These are phyloP conservation scores for Paulownia fortunei DNA, from an alignment of 257 asterid genomes.

Conservation along the genomic window DNA sequence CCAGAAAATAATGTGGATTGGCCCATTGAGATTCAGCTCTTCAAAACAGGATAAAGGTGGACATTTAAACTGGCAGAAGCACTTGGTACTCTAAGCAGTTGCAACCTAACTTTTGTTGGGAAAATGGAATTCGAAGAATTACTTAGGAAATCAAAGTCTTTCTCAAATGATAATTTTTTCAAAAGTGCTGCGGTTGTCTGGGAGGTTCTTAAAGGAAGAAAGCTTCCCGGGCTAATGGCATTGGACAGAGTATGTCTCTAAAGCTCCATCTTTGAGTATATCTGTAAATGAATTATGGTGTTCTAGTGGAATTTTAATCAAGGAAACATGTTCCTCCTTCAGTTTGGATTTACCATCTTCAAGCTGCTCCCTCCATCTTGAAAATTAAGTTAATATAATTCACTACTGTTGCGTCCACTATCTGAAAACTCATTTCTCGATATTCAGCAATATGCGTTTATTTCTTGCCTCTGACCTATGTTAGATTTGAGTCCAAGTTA, in stretches of 20 bases:
- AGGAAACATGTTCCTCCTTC: too few relatives aligned
- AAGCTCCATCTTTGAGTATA: constrained; percentile 26
- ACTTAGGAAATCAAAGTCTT: constrained; percentile 38
- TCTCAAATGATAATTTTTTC: constrained; percentile 45
- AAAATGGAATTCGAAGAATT: constrained; percentile 53
- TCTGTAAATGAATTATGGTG: constrained; percentile 15
- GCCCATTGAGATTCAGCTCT: constrained; percentile 70
- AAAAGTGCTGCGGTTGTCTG: constrained; percentile 72
- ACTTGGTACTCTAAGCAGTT: constrained; percentile 52
- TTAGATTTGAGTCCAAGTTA: not conserved
- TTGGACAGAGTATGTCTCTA: constrained; percentile 72
- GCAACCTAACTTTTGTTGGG: constrained; percentile 67
- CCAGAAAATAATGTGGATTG: constrained; percentile 88
- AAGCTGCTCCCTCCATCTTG: constrained; percentile 15
- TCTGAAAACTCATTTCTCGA: too few relatives aligned
- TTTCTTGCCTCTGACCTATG: not conserved
- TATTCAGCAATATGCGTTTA: too few relatives aligned
- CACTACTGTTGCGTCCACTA: not conserved
- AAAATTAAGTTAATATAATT: not conserved
- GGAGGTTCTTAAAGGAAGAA: constrained; percentile 90
- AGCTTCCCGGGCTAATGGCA: constrained; percentile 93
- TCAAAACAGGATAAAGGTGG: constrained; percentile 51
- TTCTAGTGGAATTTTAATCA: constrained; percentile 12
- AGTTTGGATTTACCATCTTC: too few relatives aligned
- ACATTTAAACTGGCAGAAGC: constrained; percentile 58